Evolutionary conservation across 164 flowering plant species (phyloP), one percentile per base, ranked within the genome.

Genomic region (Aristolochia fimbriata): DNA sequence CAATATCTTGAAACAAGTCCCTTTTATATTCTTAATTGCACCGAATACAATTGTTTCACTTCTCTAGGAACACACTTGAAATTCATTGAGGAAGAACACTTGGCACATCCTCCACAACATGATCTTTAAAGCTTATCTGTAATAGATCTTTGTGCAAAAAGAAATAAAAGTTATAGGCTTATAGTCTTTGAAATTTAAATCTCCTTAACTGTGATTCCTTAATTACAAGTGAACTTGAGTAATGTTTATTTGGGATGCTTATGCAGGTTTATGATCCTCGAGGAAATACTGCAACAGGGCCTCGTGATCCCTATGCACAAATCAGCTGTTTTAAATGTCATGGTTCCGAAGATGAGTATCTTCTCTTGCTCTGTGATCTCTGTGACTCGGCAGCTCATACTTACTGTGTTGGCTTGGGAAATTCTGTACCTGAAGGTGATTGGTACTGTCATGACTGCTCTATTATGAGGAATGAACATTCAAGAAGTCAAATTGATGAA

Each of bases 351-450:
- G 83, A 85, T 70, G 92, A 87, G 22, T 54, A 49, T 71, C 81
- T 81, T 65, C 63, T 83, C 21, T 60, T 87, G 31, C 79, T 87
- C 22, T 87, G 95, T 73, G 88, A 86, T 70, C 85, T 87, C 47
- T 91, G 96, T 71, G 96, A 87, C 67, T 63, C 83, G 1, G 87
- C 85, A 50, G 62, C 81, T 65, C 96, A 91, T 70, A 81, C 91
- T 20, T 86, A 81, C 62, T 90, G 97, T 69, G 80, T 80, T 73
- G 97, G 95, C 33, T 76, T 87, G 54, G 92, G 88, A 60, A 21
- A 20, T 27, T 77, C 80, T 61, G 83, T 90, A 30, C 97, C 95
- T 20, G 86, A 87, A 61, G 91, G 89, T 67, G 87, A 87, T 71
- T 87, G 93, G 95, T 86, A 78, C 65, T 87, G 96, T 62, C 73